phyloP scores from a whole-genome alignment of 805 yeast genomes.

The Starmerella floricola region DNA sequence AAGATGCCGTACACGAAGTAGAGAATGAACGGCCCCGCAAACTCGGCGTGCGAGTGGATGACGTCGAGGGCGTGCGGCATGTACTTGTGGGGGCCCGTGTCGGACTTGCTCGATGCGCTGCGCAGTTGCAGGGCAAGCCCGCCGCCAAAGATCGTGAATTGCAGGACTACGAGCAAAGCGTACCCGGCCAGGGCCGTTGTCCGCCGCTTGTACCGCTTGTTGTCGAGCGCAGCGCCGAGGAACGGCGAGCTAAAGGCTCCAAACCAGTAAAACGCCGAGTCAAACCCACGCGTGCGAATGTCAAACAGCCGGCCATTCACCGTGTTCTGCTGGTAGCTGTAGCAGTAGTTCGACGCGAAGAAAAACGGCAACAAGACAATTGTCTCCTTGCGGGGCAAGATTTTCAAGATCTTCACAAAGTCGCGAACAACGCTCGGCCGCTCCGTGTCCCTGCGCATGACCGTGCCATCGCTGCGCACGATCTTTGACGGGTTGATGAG shows the following conservation, averaged over 20 bases:
- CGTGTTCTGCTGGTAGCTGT: conserved; percentile 52
- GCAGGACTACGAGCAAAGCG: conserved; percentile 30
- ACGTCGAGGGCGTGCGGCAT: conserved; percentile 22
- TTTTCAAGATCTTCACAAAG: conserved; percentile 31
- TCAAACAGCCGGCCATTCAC: conserved; percentile 45
- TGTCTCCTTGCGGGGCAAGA: conserved; percentile 34
- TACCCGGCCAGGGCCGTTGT: conserved; percentile 37
- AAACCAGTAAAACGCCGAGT: conserved; percentile 49
- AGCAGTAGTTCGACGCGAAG: conserved; percentile 53
- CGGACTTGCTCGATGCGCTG: conserved; percentile 6
- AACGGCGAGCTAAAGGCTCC: conserved; percentile 43
- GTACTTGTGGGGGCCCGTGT: conserved; percentile 27
- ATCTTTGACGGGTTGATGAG: conserved; percentile 12
- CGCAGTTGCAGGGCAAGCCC: conserved; percentile 38
- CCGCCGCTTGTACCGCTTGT: conserved; percentile 31
- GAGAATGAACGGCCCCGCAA: conserved; percentile 49
- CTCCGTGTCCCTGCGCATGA: conserved; percentile 2
- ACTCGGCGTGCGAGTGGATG: conserved; percentile 40
- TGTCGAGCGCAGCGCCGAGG: conserved; percentile 41
- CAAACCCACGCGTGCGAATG: conserved; percentile 48
- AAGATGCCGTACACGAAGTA: conserved; percentile 50
- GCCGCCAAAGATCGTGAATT: conserved; percentile 48
- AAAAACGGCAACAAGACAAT: conserved; percentile 47
- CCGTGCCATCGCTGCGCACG: conserved; percentile 15
- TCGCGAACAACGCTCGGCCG: conserved; percentile 32